Percentiles rank a stretch among this genome's conserved stretches.
Evolutionary conservation across 108 stramenopile species (phyloP).

Genomic region (Cyclostephanos tholiformis): DNA sequence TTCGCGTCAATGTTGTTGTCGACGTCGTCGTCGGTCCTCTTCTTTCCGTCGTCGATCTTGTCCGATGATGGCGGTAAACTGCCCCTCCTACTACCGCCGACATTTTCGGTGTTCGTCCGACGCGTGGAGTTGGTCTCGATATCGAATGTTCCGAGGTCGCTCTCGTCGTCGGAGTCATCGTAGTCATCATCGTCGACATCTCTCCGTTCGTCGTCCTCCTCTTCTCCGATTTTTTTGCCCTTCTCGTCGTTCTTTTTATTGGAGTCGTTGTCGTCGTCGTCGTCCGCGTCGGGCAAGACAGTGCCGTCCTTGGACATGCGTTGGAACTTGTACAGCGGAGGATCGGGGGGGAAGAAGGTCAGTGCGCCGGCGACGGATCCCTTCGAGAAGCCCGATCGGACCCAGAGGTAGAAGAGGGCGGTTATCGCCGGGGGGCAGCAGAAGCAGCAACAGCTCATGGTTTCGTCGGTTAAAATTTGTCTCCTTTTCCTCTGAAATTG

Average conservation of each 20-base stretch:
- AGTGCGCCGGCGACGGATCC: conserved; percentile 84
- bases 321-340: conserved; percentile 79
- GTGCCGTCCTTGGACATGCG: conserved; percentile 59
- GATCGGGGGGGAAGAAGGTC: conserved; percentile 90
- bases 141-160: conserved; percentile 48
- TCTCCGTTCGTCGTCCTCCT: conserved; percentile 2
- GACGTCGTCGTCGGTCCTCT: conserved; percentile 8
- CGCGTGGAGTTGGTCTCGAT: conserved; percentile 33
- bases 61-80: no score
- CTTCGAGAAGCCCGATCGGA: conserved; percentile 78
- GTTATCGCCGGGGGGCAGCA: conserved; percentile 84
- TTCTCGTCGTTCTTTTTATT: neutral
- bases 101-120: conserved; percentile 12
- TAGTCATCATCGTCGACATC: conserved; percentile 16
- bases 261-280: conserved; percentile 22
- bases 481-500: no score
- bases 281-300: conserved; percentile 52
- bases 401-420: conserved; percentile 87
- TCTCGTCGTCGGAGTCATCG: conserved; percentile 42
- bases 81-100: neutral
- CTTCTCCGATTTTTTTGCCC: neutral
- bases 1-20: neutral
- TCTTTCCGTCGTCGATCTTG: conserved; percentile 1
- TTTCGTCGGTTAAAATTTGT: no score
- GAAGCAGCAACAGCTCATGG: conserved; percentile 48